Percentiles rank a stretch among this genome's conserved stretches.
These are phyloP conservation scores for Dalechampia spathulata DNA, from an alignment of 441 rosid genomes.

Conservation along the genomic window DNA sequence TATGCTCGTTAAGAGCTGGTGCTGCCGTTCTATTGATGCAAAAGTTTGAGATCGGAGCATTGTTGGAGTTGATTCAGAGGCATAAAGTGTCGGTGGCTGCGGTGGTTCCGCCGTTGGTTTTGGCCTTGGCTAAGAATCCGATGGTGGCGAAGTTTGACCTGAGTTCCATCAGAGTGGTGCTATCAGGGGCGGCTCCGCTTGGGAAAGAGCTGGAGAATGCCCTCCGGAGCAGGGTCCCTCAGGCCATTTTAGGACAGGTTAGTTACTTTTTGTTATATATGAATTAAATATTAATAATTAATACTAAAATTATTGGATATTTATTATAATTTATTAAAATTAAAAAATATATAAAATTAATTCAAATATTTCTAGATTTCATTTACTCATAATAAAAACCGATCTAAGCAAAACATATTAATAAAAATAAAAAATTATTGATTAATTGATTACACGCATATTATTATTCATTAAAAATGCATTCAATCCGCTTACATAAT, in stretches of 20 bases:
- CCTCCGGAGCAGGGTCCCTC: constrained; percentile 56
- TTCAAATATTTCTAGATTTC: too few relatives aligned
- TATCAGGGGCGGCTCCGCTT: constrained; percentile 94
- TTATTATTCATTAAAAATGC: too few relatives aligned
- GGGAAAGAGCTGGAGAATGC: constrained; percentile 81
- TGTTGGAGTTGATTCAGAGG: constrained; percentile 61
- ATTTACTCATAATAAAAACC: too few relatives aligned
- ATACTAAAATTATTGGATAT: too few relatives aligned
- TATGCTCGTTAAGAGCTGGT: constrained; percentile 64
- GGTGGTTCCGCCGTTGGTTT: constrained; percentile 80
- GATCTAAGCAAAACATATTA: too few relatives aligned
- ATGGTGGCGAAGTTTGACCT: constrained; percentile 55
- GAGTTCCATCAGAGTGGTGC: constrained; percentile 60
- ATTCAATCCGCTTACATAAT: too few relatives aligned
- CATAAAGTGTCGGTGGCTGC: constrained; percentile 71
- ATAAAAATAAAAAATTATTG: too few relatives aligned
- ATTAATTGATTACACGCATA: too few relatives aligned
- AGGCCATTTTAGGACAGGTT: constrained; percentile 83
- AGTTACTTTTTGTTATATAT: constrained; percentile 3
- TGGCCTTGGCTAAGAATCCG: constrained; percentile 75
- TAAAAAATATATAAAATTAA: too few relatives aligned
- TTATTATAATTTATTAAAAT: too few relatives aligned
- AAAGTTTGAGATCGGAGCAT: constrained; percentile 65
- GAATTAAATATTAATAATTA: too few relatives aligned
- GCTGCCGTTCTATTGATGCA: constrained; percentile 73